These are phyloP conservation scores for Calonectria ilicicola DNA, from an alignment of 2,329 filamentous ascomycete species.

Conservation along the genomic window DNA sequence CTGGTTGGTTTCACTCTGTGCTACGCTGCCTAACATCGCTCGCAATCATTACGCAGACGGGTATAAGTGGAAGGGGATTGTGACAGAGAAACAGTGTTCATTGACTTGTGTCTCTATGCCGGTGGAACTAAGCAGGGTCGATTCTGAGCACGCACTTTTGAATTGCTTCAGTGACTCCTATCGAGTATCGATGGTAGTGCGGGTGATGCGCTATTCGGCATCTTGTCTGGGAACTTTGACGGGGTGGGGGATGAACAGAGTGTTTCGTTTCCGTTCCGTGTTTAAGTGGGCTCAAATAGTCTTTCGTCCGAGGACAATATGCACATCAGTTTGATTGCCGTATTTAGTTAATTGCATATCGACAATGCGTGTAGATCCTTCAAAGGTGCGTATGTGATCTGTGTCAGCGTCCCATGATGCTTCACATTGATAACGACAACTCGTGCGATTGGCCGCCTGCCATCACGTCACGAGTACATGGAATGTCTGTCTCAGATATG, in stretches of 20 bases:
- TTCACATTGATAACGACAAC: background rate
- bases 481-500: background rate
- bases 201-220: background rate
- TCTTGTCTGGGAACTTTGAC: background rate
- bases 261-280: background rate
- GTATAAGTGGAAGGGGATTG: background rate
- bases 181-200: background rate
- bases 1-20: background rate
- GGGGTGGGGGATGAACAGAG: background rate
- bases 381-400: background rate
- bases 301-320: background rate
- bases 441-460: background rate
- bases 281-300: background rate
- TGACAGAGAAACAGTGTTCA: background rate
- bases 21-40: background rate
- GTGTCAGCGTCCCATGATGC: background rate
- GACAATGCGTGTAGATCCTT: background rate
- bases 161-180: background rate
- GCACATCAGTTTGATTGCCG: background rate
- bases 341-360: background rate
- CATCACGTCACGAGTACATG: background rate
- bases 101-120: too few species aligned
- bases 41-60: background rate
- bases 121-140: background rate
- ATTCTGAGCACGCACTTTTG: background rate